Evolutionary conservation across 176 grass and related monocot genomes (phyloP).

Genomic region (Carex cristatella): DNA sequence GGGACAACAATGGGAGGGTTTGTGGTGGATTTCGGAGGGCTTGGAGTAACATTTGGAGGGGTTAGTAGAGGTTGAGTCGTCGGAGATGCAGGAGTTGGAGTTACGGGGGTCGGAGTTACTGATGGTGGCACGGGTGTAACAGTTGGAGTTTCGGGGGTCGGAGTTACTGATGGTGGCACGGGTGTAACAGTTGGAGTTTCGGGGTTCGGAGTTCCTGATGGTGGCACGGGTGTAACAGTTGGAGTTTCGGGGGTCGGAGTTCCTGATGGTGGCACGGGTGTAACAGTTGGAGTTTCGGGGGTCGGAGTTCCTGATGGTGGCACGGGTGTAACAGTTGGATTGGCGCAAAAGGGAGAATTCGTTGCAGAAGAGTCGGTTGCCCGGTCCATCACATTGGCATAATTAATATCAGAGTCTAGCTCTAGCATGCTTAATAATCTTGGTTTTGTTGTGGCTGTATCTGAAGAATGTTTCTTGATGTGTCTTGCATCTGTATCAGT

Average conservation of each 20-base stretch:
- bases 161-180: too few relatives aligned
- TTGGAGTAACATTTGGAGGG: conserved; percentile 45
- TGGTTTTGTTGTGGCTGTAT: conserved; percentile 10
- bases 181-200: neutral
- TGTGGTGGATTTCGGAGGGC: conserved; percentile 32
- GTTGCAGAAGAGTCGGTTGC: conserved; percentile 1
- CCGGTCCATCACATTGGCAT: conserved; percentile 15
- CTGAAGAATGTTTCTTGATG: conserved; percentile 24
- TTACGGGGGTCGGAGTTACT: conserved; percentile 1
- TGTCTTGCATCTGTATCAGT: conserved; percentile 48
- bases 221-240: too few relatives aligned
- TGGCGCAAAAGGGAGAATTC: conserved; percentile 49
- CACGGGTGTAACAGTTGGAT: conserved; percentile 2
- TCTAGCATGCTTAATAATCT: conserved; percentile 15
- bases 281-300: neutral
- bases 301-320: too few relatives aligned
- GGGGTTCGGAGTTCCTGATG: too few relatives aligned
- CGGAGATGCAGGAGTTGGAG: conserved; percentile 19
- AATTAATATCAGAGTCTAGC: neutral
- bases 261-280: too few relatives aligned
- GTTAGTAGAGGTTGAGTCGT: conserved; percentile 22
- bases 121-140: neutral
- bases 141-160: too few relatives aligned
- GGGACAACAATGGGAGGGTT: conserved; percentile 16
- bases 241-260: too few relatives aligned